These are phyloP conservation scores for Boechera divaricarpa DNA, from an alignment of 345 rosid genomes.

Conservation along the genomic window DNA sequence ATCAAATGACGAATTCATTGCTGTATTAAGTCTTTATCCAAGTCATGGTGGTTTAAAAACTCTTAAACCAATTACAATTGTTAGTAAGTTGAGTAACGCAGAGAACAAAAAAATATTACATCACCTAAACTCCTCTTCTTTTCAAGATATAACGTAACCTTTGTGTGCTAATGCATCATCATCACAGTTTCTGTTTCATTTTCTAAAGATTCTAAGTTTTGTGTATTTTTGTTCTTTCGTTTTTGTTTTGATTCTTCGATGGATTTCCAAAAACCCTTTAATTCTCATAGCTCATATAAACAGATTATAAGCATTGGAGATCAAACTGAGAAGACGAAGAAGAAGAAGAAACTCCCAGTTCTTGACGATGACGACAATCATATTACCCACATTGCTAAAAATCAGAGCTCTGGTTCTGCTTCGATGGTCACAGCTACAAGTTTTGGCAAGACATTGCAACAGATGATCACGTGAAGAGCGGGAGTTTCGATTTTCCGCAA, in stretches of 20 bases:
- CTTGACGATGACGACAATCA: constrained; percentile 7
- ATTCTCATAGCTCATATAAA: constrained; percentile 51
- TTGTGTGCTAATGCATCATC: neutral
- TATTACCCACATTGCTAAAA: too few species aligned
- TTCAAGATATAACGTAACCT: constrained; percentile 22
- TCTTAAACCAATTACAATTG: constrained; percentile 33
- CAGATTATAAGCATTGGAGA: constrained; percentile 38
- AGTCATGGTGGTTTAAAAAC: constrained; percentile 33
- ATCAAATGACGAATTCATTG: constrained; percentile 33
- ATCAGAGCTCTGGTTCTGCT: too few species aligned
- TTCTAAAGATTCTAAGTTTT: constrained; percentile 14
- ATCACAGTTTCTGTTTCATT: constrained; percentile 21
- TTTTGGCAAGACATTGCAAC: constrained; percentile 40
- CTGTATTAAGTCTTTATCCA: constrained; percentile 45
- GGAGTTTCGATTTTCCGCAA: constrained; percentile 44
- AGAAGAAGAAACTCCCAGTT: constrained; percentile 37
- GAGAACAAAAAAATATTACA: constrained; percentile 17
- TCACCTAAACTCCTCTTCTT: constrained; percentile 23
- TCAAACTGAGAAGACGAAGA: constrained; percentile 33
- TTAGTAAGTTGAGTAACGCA: constrained; percentile 40
- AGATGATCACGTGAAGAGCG: neutral
- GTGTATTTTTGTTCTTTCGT: neutral
- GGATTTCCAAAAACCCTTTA: constrained; percentile 59
- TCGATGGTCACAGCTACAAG: constrained; percentile 3
- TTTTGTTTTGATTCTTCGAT: constrained; percentile 17